phyloP scores from a whole-genome alignment of 2,329 filamentous ascomycete species.

The Nannizziopsis barbatae region DNA sequence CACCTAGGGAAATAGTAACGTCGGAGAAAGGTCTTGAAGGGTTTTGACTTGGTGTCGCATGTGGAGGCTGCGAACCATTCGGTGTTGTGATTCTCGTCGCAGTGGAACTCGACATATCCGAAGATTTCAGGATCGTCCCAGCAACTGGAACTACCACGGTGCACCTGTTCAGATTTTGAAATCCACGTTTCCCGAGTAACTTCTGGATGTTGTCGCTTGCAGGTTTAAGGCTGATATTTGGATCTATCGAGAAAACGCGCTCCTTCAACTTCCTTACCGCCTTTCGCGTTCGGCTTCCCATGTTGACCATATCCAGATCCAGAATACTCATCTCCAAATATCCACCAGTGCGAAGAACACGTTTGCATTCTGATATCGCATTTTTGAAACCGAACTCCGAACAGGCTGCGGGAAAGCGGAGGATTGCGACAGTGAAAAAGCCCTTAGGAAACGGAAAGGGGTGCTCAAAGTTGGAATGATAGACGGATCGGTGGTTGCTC shows the following conservation, averaged over 20 bases:
- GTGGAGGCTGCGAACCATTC: slow-evolving; percentile 19
- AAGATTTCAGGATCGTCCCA: slow-evolving; percentile 34
- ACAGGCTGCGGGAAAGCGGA: slow-evolving; percentile 38
- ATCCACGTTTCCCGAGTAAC: slow-evolving; percentile 36
- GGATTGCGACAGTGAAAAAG: slow-evolving; percentile 37
- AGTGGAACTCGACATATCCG: slow-evolving; percentile 32
- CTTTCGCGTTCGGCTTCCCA: slow-evolving; percentile 38
- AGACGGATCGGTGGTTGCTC: slow-evolving; percentile 34
- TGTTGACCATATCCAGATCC: slow-evolving; percentile 42
- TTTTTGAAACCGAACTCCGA: slow-evolving; percentile 35
- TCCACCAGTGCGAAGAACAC: slow-evolving; percentile 39
- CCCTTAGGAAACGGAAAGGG: slow-evolving; percentile 38
- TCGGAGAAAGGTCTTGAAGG: slow-evolving; percentile 27
- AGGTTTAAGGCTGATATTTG: slow-evolving; percentile 37
- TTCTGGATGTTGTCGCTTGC: slow-evolving; percentile 39
- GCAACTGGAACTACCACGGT: slow-evolving; percentile 41
- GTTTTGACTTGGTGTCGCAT: slow-evolving; percentile 18
- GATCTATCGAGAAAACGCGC: slow-evolving; percentile 33
- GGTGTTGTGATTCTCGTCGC: slow-evolving; percentile 18
- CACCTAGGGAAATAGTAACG: slow-evolving; percentile 44
- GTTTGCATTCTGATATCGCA: slow-evolving; percentile 39
- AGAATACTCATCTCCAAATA: slow-evolving; percentile 41
- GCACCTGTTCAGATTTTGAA: slow-evolving; percentile 40
- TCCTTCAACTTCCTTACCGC: slow-evolving; percentile 38
- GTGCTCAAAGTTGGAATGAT: slow-evolving; percentile 31